phyloP scores from a whole-genome alignment of 345 rosid species.

The Populus deltoides region DNA sequence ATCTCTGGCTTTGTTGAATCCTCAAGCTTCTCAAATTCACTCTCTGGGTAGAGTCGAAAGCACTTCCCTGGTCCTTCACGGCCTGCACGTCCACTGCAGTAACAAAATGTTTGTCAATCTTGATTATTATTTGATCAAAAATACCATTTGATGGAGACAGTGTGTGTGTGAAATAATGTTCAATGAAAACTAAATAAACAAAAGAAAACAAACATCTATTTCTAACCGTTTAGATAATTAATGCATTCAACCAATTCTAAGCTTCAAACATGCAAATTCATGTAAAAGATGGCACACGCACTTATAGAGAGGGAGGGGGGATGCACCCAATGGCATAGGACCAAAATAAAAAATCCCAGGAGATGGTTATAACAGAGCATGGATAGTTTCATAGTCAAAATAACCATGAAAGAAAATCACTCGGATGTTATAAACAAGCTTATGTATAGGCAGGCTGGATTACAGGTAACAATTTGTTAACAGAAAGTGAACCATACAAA shows the following conservation, averaged over 20 bases:
- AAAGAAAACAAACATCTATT: not conserved
- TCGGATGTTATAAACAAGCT: not conserved
- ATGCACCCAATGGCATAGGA: not conserved
- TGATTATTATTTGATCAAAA: not conserved
- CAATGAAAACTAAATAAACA: not conserved
- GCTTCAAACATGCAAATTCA: not conserved
- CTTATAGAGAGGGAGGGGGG: too few relatives aligned
- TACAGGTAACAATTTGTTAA: not conserved
- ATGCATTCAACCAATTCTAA: not conserved
- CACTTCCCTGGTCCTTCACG: conserved; percentile 96
- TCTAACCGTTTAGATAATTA: not conserved
- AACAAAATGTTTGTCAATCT: conserved; percentile 16
- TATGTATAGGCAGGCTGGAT: not conserved
- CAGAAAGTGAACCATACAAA: not conserved
- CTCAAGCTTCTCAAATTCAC: conserved; percentile 84
- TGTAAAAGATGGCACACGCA: not conserved
- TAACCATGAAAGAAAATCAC: not conserved
- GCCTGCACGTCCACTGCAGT: conserved; percentile 87
- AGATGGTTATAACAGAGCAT: not conserved
- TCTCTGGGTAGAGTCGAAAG: conserved; percentile 87
- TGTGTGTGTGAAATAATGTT: not conserved
- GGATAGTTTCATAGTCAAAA: not conserved
- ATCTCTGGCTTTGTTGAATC: conserved; percentile 91
- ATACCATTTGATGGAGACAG: too few relatives aligned
- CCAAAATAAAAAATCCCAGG: not conserved